A percentile compares a stretch with the other conserved stretches of the same genome.
phyloP scores from a whole-genome alignment of 805 yeast genomes.

The Phaffomyces antillensis region DNA sequence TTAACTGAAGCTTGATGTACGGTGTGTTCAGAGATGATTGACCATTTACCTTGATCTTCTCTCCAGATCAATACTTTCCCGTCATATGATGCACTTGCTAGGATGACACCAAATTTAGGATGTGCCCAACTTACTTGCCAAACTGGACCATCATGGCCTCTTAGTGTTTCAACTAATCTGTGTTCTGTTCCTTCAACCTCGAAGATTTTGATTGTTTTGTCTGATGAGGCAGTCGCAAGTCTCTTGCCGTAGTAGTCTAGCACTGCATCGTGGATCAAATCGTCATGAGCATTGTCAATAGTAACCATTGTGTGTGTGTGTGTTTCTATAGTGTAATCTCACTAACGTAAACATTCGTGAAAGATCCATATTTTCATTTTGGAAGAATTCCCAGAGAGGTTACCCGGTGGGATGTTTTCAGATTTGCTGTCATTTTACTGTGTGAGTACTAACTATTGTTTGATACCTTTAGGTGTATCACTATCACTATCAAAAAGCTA shows the following conservation, averaged over 20 bases:
- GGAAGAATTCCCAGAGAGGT: too few relatives aligned
- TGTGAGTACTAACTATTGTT: too few relatives aligned
- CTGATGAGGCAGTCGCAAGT: conserved; percentile 93
- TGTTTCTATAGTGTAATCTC: too few relatives aligned
- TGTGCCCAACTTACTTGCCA: conserved; percentile 99
- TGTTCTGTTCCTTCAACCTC: conserved; percentile 84
- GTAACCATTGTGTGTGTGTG: conserved; percentile 44
- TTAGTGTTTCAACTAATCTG: conserved; percentile 73
- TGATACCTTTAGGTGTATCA: too few relatives aligned
- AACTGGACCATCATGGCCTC: conserved; percentile 96
- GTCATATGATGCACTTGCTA: conserved; percentile 93
- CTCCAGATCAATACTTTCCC: conserved; percentile 94
- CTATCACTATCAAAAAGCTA: too few relatives aligned
- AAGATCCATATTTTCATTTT: too few relatives aligned
- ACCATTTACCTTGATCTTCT: conserved; percentile 86
- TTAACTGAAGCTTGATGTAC: conserved; percentile 93
- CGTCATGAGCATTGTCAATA: conserved; percentile 86
- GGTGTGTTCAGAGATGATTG: conserved; percentile 76
- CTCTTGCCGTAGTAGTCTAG: conserved; percentile 95
- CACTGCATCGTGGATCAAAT: conserved; percentile 92
- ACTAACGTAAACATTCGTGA: too few relatives aligned
- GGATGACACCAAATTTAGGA: conserved; percentile 91
- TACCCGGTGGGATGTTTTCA: too few relatives aligned
- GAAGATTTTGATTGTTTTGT: conserved; percentile 89
- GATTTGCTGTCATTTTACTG: neutral